phyloP scores from a whole-genome alignment of 2,329 filamentous ascomycete species.

The Mollisiaceae sp. region DNA sequence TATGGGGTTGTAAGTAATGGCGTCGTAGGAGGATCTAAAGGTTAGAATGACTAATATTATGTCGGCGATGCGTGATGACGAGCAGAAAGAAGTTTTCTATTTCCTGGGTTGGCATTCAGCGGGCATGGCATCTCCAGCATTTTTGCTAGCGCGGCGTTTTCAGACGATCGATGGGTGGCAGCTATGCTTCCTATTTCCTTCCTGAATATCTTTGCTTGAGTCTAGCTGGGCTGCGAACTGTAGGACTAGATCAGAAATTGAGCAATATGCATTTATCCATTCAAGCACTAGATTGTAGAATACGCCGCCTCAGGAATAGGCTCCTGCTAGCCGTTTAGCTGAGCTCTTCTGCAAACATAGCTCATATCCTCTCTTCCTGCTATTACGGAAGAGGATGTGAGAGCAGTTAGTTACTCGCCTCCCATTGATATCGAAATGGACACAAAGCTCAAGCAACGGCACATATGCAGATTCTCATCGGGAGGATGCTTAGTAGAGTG shows the following conservation, averaged over 20 bases:
- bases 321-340: too few species aligned
- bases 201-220: not conserved
- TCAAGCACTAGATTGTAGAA: too few species aligned
- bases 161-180: not conserved
- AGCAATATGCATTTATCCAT: not conserved
- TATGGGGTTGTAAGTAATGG: not conserved
- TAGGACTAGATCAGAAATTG: not conserved
- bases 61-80: not conserved
- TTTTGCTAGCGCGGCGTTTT: constrained; percentile 7
- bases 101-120: not conserved
- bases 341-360: too few species aligned
- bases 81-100: not conserved
- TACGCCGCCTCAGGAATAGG: too few species aligned
- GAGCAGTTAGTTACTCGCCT: too few species aligned
- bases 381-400: too few species aligned
- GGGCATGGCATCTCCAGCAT: constrained; percentile 1
- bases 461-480: too few species aligned
- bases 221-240: not conserved
- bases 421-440: too few species aligned
- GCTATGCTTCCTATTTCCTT: too few species aligned
- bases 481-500: too few species aligned
- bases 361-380: too few species aligned
- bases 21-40: not conserved
- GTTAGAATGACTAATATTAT: not conserved
- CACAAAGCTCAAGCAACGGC: too few species aligned